A percentile compares a stretch with the other conserved stretches of the same genome.
phyloP scores from a whole-genome alignment of 768 basidiomycete species.

The Sarcodon aspratus region DNA sequence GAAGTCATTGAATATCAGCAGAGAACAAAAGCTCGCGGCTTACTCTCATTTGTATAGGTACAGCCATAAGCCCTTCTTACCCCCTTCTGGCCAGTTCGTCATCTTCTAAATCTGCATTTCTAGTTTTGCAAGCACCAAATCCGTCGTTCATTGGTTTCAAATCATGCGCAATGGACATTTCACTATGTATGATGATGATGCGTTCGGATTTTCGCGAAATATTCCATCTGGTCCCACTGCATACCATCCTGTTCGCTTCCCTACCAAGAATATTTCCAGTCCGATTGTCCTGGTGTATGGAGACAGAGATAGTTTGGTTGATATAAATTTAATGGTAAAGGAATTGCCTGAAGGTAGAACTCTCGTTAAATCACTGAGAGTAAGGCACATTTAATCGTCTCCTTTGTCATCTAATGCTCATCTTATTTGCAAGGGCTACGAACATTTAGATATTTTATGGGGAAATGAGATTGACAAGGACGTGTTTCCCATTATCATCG shows the following conservation, averaged over 20 bases:
- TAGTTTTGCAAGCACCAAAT: constrained; percentile 62
- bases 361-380: constrained; percentile 11
- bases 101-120: not conserved
- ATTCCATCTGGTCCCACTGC: constrained; percentile 21
- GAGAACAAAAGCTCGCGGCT: constrained; percentile 62
- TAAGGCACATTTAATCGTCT: not conserved
- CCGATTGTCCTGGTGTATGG: constrained; percentile 77
- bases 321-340: constrained; percentile 63
- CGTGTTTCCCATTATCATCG: constrained; percentile 66
- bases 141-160: constrained; percentile 88
- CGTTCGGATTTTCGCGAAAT: constrained; percentile 25
- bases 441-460: constrained; percentile 78
- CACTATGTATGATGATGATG: constrained; percentile 80
- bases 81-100: too few species aligned
- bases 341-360: constrained; percentile 57
- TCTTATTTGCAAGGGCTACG: constrained; percentile 32
- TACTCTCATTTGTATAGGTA: constrained; percentile 71
- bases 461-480: constrained; percentile 61
- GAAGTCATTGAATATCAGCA: constrained; percentile 53
- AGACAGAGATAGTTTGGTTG: constrained; percentile 62
- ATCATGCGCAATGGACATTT: constrained; percentile 76
- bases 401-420: constrained; percentile 23
- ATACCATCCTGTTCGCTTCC: constrained; percentile 66
- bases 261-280: constrained; percentile 72
- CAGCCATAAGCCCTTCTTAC: too few species aligned